A percentile compares a stretch with the other conserved stretches of the same genome.
These are phyloP conservation scores for Populus euphratica DNA, from an alignment of 345 rosid genomes.

Conservation along the genomic window DNA sequence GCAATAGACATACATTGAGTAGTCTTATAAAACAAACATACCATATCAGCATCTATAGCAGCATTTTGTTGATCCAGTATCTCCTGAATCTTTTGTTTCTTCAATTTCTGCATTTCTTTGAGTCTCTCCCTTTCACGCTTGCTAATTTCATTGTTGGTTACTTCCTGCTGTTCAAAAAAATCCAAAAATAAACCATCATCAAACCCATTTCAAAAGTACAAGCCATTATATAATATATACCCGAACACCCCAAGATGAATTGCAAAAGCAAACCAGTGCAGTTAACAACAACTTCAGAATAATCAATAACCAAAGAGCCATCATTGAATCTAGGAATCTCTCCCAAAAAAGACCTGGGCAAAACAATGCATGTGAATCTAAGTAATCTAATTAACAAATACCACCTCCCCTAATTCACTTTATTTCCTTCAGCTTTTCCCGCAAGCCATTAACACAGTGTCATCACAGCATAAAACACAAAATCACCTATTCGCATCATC, in stretches of 20 bases:
- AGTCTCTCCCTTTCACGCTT: conserved; percentile 87
- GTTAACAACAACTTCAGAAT: background rate
- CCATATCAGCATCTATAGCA: conserved; percentile 92
- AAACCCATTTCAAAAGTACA: background rate
- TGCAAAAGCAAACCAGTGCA: background rate
- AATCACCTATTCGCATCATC: background rate
- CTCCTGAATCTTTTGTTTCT: conserved; percentile 93
- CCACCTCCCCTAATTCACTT: background rate
- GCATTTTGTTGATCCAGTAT: conserved; percentile 89
- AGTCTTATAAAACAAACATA: conserved; percentile 12
- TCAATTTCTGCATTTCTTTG: conserved; percentile 79
- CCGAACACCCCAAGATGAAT: background rate
- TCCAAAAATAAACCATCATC: background rate
- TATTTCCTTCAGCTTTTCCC: background rate
- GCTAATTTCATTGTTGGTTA: conserved; percentile 50
- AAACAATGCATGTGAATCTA: background rate
- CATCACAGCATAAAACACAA: background rate
- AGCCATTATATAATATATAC: background rate
- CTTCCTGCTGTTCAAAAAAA: conserved; percentile 39
- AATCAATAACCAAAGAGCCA: background rate
- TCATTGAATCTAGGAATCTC: background rate
- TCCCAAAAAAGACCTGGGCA: background rate
- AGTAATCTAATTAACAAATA: background rate
- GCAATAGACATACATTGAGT: background rate
- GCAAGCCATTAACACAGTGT: background rate